Conservation (phyloP, 2,329 filamentous ascomycete genomes). For the Epichloe glyceriae region DNA sequence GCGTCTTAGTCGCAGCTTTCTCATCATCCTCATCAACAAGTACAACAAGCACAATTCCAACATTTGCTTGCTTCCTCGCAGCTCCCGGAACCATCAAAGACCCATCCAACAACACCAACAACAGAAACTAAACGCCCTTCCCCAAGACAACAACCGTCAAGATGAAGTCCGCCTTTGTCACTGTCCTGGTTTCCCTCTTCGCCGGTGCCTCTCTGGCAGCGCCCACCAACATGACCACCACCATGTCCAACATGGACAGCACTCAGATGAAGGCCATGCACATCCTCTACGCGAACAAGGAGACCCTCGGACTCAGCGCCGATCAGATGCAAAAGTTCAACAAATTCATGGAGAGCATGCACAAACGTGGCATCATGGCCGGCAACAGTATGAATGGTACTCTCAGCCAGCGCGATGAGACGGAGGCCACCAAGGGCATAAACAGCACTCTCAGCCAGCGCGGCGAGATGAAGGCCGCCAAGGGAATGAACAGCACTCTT, state of each 20-base stretch:
- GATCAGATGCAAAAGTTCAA: conserved; percentile 2
- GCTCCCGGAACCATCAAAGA: too few relatives aligned
- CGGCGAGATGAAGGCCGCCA: accelerated
- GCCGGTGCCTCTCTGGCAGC: conserved; percentile 3
- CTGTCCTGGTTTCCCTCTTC: conserved; percentile 2
- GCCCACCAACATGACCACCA: background rate
- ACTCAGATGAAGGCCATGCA: conserved; percentile 3
- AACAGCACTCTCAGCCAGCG: too few relatives aligned
- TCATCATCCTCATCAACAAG: background rate
- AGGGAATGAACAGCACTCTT: too few relatives aligned
- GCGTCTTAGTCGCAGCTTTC: background rate
- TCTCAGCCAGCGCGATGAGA: too few relatives aligned
- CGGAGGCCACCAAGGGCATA: too few relatives aligned
- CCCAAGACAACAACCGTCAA: background rate
- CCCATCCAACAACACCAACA: too few relatives aligned
- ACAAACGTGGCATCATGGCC: background rate
- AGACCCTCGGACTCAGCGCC: background rate
- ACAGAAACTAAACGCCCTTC: too few relatives aligned
- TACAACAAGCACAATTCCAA: too few relatives aligned
- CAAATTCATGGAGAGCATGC: conserved; percentile 3
- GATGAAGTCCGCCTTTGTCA: conserved; percentile 3
- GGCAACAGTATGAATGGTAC: accelerated
- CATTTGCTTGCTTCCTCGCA: too few relatives aligned
- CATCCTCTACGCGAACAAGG: conserved; percentile 3
- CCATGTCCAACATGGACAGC: background rate